Conservation (phyloP, 352 stramenopile species). For the Pythium scleroteichum region DNA sequence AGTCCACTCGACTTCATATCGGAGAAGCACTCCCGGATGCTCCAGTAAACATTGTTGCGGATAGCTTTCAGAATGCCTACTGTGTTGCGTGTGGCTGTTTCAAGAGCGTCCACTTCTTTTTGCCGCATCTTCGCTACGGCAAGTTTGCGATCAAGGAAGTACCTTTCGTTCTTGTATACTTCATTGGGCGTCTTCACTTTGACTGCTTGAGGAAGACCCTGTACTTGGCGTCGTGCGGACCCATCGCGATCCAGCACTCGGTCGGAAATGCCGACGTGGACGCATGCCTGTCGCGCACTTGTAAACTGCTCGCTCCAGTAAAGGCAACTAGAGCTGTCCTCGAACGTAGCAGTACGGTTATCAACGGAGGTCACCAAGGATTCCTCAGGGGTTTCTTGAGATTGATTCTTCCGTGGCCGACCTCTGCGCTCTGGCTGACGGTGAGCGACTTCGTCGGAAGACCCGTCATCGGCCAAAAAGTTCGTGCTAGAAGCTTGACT, state of each 20-base stretch:
- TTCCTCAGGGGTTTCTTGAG: background rate
- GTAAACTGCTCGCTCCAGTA: constrained; percentile 47
- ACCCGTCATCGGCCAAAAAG: constrained; percentile 49
- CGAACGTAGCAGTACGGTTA: too few species aligned
- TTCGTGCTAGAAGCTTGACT: constrained; percentile 37
- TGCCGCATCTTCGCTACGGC: constrained; percentile 44
- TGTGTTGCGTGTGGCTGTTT: constrained; percentile 66
- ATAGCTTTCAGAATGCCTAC: constrained; percentile 55
- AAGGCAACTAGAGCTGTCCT: constrained; percentile 1
- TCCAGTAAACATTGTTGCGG: constrained; percentile 43
- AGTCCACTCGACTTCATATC: constrained; percentile 46
- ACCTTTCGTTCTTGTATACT: constrained; percentile 66
- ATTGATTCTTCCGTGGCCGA: background rate
- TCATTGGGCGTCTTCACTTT: constrained; percentile 59
- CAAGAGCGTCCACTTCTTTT: constrained; percentile 56
- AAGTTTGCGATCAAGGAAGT: constrained; percentile 53
- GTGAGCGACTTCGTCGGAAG: constrained; percentile 28
- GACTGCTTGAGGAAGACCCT: constrained; percentile 30
- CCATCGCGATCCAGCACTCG: constrained; percentile 56
- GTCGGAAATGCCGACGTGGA: constrained; percentile 72
- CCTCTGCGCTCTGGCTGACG: background rate
- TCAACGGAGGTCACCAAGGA: background rate
- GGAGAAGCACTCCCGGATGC: constrained; percentile 53
- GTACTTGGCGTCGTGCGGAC: constrained; percentile 3
- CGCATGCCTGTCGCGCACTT: constrained; percentile 60